Conservation (phyloP, 2,329 filamentous ascomycete genomes). For the Talaromyces amestolkiae region DNA sequence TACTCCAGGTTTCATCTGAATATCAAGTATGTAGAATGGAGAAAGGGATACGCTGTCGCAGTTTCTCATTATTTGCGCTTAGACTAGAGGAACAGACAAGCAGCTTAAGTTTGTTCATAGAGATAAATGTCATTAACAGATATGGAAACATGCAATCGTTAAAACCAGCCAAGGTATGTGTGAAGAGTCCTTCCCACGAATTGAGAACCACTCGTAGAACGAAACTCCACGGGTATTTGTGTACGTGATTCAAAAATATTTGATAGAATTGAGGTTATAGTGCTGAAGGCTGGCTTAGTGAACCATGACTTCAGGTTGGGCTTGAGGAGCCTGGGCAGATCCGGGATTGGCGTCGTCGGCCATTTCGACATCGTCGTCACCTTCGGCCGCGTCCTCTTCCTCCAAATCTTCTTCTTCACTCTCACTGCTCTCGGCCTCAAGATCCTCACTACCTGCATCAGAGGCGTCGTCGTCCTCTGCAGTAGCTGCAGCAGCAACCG, state of each 20-base stretch:
- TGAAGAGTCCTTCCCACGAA: constrained; percentile 3
- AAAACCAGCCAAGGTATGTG: neutral
- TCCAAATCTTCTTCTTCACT: constrained; percentile 69
- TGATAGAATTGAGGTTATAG: constrained; percentile 1
- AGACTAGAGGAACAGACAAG: neutral
- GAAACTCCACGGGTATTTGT: constrained; percentile 17
- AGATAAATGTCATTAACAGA: constrained; percentile 16
- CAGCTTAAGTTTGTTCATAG: neutral
- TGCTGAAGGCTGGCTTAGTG: constrained; percentile 33
- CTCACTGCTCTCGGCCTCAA: constrained; percentile 73
- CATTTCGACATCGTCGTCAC: constrained; percentile 58
- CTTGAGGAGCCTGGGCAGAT: constrained; percentile 30
- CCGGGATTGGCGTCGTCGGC: constrained; percentile 49
- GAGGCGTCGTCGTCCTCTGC: constrained; percentile 60
- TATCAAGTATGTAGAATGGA: neutral
- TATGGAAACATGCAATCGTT: constrained; percentile 18
- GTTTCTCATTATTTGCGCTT: neutral
- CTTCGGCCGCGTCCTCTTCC: constrained; percentile 58
- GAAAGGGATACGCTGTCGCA: neutral
- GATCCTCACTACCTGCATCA: constrained; percentile 74
- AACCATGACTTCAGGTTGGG: constrained; percentile 47
- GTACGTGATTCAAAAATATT: constrained; percentile 15
- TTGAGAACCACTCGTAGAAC: constrained; percentile 7
- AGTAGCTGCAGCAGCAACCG: constrained; percentile 46
- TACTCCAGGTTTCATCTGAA: too few relatives aligned